A percentile compares a stretch with the other conserved stretches of the same genome.
Evolutionary conservation across 2,329 filamentous ascomycete genomes (phyloP).

Genomic region (Pyrenochaeta sp.): DNA sequence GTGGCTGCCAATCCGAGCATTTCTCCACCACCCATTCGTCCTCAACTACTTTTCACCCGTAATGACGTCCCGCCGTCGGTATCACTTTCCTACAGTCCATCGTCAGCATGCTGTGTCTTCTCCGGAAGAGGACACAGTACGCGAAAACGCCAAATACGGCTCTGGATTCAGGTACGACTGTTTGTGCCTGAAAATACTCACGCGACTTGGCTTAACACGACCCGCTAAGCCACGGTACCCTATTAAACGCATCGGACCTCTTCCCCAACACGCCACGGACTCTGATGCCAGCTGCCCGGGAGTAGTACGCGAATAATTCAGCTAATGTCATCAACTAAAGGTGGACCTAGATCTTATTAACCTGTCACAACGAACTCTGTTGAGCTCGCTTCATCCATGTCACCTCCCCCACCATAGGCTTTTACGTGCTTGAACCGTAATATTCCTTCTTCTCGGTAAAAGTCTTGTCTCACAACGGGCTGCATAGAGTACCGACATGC

Average conservation of each 20-base stretch:
- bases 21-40: conserved; percentile 8
- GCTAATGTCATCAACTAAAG: conserved; percentile 1
- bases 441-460: conserved; percentile 21
- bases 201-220: conserved; percentile 10
- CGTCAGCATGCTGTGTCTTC: conserved; percentile 20
- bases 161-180: conserved; percentile 5
- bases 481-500: conserved; percentile 11
- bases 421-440: conserved; percentile 20
- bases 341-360: conserved; percentile 7
- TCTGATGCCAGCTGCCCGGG: conserved; percentile 16
- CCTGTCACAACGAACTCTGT: conserved; percentile 12
- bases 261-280: conserved; percentile 14
- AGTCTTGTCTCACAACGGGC: conserved; percentile 6
- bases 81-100: conserved; percentile 14
- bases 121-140: conserved; percentile 16
- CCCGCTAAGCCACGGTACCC: conserved; percentile 19
- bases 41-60: conserved; percentile 4
- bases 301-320: conserved; percentile 8
- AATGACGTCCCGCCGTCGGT: conserved; percentile 25
- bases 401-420: conserved; percentile 9
- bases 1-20: conserved; percentile 21
- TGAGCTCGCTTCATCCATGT: conserved; percentile 10
- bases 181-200: conserved; percentile 10
- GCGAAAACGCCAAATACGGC: conserved; percentile 10
- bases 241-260: conserved; percentile 17